Base-by-base conservation (phyloP, 495 filamentous ascomycete species). In the Parathielavia hyrcaniae region DNA sequence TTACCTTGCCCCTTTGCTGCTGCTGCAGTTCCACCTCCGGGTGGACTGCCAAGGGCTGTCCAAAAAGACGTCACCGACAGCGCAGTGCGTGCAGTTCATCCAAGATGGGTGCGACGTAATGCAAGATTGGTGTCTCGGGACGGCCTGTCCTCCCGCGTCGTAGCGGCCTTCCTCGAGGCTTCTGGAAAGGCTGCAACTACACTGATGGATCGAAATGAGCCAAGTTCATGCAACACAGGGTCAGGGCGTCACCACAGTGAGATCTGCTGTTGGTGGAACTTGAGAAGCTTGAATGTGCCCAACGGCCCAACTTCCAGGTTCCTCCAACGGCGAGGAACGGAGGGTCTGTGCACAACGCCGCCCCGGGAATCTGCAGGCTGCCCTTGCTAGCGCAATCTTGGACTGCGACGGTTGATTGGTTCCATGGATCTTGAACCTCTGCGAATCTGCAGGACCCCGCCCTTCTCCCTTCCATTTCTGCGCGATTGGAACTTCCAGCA, bases 221-320 rank as follows among this genome's bases (percentile, higher is more conserved):
- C 57, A 67, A 63, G 58, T 63, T 67, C 38, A 65, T 67, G 65
- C 65, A 51, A 55, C 53, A 57, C 34, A 51, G 59, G 44, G 50
- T 49, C 23, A 8, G 51, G 34, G 26, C n/a, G 52, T n/a, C n/a
- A n/a, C n/a, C n/a, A 20, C 26, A 30, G 6, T 22, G 26, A n/a
- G n/a, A 46, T 54, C 35, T 54, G 12, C 38, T 16, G 23, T 32
- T 34, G 51, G 16, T 53, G 38, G 51, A 43, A 34, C 20, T 22
- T 43, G n/a, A n/a, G n/a, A n/a, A n/a, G n/a, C 34, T 38, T 14
- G 50, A 5, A 6, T 1, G 30, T 9, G 35, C 20, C 14, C 16
- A 36, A 7, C 1, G 11, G 20, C 44, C 11, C 20, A 47, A 30
- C 22, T 38, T 2, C 51, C 14, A 34, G 10, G 38, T 53, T 53